Evolutionary conservation across 345 rosid species (phyloP).

Genomic region (Lagerstroemia speciosa): DNA sequence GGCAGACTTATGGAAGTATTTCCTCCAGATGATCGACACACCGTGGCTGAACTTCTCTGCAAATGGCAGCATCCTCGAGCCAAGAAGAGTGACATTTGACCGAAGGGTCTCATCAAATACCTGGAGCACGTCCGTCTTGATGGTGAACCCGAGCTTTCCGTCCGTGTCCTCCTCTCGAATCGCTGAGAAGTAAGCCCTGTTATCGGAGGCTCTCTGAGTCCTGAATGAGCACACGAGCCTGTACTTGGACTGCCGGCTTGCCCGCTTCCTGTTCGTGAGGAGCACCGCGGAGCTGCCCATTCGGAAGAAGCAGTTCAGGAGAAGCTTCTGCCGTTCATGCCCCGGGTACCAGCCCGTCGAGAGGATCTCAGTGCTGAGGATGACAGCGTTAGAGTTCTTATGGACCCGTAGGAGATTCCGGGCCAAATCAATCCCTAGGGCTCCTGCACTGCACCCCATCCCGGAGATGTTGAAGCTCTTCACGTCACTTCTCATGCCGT

Average conservation of each 20-base stretch:
- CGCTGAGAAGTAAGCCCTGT: constrained; percentile 24
- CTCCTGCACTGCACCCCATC: constrained; percentile 60
- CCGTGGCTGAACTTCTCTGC: constrained; percentile 23
- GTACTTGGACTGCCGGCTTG: constrained; percentile 29
- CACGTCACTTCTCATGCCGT: constrained; percentile 29
- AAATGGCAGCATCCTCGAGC: constrained; percentile 27
- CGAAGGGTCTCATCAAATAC: constrained; percentile 30
- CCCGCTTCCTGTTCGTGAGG: constrained; percentile 33
- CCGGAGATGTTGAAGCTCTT: constrained; percentile 50
- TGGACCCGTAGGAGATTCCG: constrained; percentile 27
- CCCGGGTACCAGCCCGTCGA: constrained; percentile 58
- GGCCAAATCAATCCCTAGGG: constrained; percentile 35
- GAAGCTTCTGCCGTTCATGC: constrained; percentile 31
- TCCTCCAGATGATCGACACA: constrained; percentile 19
- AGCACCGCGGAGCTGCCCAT: constrained; percentile 54
- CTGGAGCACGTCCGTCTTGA: constrained; percentile 29
- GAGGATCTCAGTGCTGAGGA: constrained; percentile 50
- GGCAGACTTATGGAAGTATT: constrained; percentile 14
- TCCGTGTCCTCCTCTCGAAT: constrained; percentile 40
- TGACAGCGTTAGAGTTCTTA: constrained; percentile 27
- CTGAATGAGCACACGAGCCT: constrained; percentile 22
- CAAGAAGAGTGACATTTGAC: constrained; percentile 23
- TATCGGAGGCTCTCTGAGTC: constrained; percentile 34
- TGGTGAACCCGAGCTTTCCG: constrained; percentile 45
- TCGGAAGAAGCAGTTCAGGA: constrained; percentile 45